Evolutionary conservation across 2,329 filamentous ascomycete species (phyloP).

Genomic region (Huntiella bhutanensis): DNA sequence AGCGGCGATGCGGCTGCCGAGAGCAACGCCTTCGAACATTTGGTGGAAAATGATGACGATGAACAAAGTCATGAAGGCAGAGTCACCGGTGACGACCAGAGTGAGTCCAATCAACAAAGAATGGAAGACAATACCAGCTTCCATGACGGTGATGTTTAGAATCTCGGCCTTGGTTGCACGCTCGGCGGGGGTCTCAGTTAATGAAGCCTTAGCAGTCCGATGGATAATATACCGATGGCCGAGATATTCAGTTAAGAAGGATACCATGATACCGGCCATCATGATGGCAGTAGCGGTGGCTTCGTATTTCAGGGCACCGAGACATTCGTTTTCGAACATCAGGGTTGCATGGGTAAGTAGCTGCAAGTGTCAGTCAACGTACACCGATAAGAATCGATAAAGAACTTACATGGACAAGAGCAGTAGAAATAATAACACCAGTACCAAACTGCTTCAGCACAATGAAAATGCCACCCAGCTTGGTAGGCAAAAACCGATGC

Average conservation of each 20-base stretch:
- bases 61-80: conserved; percentile 37
- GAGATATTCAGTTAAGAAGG: conserved; percentile 51
- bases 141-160: conserved; percentile 48
- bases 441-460: conserved; percentile 57
- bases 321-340: conserved; percentile 53
- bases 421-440: conserved; percentile 53
- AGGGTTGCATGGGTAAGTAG: conserved; percentile 53
- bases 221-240: conserved; percentile 36
- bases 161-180: conserved; percentile 24
- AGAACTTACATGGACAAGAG: conserved; percentile 42
- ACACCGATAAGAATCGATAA: not conserved
- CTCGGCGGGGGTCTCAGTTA: conserved; percentile 16
- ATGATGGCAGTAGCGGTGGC: conserved; percentile 49
- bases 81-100: conserved; percentile 39
- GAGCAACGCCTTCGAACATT: conserved; percentile 58
- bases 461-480: conserved; percentile 32
- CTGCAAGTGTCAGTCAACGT: conserved; percentile 20
- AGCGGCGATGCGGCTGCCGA: conserved; percentile 44
- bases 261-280: conserved; percentile 55
- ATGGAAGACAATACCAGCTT: conserved; percentile 58
- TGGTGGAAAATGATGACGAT: conserved; percentile 61
- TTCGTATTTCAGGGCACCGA: conserved; percentile 49
- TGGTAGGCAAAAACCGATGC: conserved; percentile 24
- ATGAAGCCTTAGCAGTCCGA: conserved; percentile 16
- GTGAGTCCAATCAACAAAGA: conserved; percentile 47